Conservation (phyloP, 1,139 yeast species). For the Casaregolazyma lundiana region DNA sequence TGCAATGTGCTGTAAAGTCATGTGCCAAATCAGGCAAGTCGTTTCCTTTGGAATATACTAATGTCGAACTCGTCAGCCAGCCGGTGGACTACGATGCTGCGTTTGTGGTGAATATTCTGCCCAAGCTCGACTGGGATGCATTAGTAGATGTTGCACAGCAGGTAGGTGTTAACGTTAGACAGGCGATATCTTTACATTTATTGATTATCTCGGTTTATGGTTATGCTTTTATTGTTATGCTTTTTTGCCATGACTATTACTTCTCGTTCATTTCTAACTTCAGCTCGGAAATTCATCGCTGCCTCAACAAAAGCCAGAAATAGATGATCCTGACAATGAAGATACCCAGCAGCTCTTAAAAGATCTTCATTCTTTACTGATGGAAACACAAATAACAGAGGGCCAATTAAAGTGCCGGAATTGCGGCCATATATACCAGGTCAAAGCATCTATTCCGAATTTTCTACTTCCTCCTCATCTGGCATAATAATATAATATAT, state of each 20-base stretch:
- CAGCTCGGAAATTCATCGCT: slow-evolving; percentile 60
- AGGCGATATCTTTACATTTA: background rate
- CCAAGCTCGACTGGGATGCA: slow-evolving; percentile 86
- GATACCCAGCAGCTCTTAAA: slow-evolving; percentile 60
- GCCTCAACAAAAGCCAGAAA: slow-evolving; percentile 64
- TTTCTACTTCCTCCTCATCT: slow-evolving; percentile 92
- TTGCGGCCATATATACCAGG: slow-evolving; percentile 83
- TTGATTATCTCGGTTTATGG: background rate
- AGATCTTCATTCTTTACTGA: slow-evolving; percentile 71
- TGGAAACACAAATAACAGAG: slow-evolving; percentile 70
- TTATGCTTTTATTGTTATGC: slow-evolving; percentile 14
- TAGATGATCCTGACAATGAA: slow-evolving; percentile 41
- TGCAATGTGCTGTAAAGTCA: slow-evolving; percentile 82
- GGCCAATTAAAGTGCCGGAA: slow-evolving; percentile 86
- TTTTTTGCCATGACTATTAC: slow-evolving; percentile 24
- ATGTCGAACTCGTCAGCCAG: slow-evolving; percentile 68
- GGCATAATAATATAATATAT: slow-evolving; percentile 33
- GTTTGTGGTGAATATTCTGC: slow-evolving; percentile 70
- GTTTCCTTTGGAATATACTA: slow-evolving; percentile 73
- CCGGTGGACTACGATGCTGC: slow-evolving; percentile 82
- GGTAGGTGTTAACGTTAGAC: slow-evolving; percentile 43
- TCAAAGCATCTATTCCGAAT: slow-evolving; percentile 92
- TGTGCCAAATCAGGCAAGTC: slow-evolving; percentile 73
- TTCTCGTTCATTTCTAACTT: slow-evolving; percentile 1
- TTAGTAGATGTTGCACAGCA: slow-evolving; percentile 70